Percentiles rank a stretch among this genome's conserved stretches.
phyloP scores from a whole-genome alignment of 257 asterid species.

The Lycium barbarum region DNA sequence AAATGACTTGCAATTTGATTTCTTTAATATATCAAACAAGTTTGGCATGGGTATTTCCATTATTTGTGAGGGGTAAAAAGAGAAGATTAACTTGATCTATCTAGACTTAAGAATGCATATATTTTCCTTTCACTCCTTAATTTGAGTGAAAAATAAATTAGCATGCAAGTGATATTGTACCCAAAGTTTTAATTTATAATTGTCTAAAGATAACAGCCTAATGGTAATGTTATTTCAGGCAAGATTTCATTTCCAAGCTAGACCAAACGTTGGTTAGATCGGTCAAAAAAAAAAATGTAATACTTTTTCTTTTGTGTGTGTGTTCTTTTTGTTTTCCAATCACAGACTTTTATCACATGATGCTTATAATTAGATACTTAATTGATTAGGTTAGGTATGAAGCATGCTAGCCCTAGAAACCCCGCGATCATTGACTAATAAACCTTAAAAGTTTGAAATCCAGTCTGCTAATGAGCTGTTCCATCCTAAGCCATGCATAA shows the following conservation, averaged over 20 bases:
- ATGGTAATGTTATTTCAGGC: background rate
- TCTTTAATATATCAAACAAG: background rate
- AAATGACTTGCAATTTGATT: background rate
- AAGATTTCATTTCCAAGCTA: background rate
- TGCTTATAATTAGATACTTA: background rate
- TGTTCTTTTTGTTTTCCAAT: background rate
- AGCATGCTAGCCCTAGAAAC: background rate
- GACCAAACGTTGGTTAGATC: background rate
- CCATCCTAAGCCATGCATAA: background rate
- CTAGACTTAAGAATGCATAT: background rate
- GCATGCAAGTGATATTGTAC: background rate
- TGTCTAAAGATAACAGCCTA: background rate
- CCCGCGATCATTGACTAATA: background rate
- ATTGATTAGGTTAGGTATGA: slow-evolving; percentile 1
- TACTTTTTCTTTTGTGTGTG: background rate
- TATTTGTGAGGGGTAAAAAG: background rate
- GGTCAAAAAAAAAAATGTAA: background rate
- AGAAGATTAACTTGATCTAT: background rate
- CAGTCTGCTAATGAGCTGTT: slow-evolving; percentile 5
- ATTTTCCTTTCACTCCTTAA: too few relatives aligned
- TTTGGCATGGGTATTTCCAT: background rate
- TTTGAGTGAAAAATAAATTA: background rate
- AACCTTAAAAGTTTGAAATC: background rate
- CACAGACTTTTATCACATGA: background rate
- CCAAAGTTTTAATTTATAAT: background rate